Evolutionary conservation across 1,139 yeast genomes (phyloP), one percentile per base, ranked within the genome.

Genomic region (Lodderomyces elongisporus): DNA sequence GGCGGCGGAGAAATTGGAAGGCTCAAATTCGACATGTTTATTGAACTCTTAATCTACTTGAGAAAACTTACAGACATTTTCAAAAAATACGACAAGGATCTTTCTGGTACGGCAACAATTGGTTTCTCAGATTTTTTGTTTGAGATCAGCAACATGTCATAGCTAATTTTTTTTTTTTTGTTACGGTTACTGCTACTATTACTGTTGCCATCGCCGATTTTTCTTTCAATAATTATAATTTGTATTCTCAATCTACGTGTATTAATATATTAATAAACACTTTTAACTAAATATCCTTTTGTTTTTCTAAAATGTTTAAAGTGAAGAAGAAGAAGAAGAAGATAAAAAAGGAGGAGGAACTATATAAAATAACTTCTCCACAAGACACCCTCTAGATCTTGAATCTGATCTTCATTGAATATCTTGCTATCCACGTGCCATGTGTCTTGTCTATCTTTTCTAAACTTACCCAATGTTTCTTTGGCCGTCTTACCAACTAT

Each of bases 311-410:
- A n/a, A n/a, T n/a, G n/a, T n/a, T n/a, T n/a, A n/a, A n/a, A n/a
- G n/a, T n/a, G n/a, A n/a, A n/a, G n/a, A n/a, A n/a, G n/a, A n/a
- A n/a, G n/a, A n/a, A n/a, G n/a, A n/a, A n/a, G n/a, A n/a, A n/a
- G n/a, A n/a, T n/a, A n/a, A n/a, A n/a, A n/a, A n/a, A n/a, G n/a
- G n/a, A n/a, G n/a, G n/a, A n/a, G n/a, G n/a, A n/a, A n/a, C 23
- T 58, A 87, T 25, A 89, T 87, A 59, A 88, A 89, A 52, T 93
- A 93, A 54, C 94, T 85, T 56, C 85, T 84, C 84, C 95, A 83
- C 27, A 89, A 62, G 3, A 91, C 96, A 28, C 98, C 98, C 55
- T 91, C 97, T 36, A 93, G 65, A 54, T 88, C 96, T 49, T 88
- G 94, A 33, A 88, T 66, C 56, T 91, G 95, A 10, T 81, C 85